Base-by-base conservation (phyloP, 768 basidiomycete species). In the Suillus paluster region DNA sequence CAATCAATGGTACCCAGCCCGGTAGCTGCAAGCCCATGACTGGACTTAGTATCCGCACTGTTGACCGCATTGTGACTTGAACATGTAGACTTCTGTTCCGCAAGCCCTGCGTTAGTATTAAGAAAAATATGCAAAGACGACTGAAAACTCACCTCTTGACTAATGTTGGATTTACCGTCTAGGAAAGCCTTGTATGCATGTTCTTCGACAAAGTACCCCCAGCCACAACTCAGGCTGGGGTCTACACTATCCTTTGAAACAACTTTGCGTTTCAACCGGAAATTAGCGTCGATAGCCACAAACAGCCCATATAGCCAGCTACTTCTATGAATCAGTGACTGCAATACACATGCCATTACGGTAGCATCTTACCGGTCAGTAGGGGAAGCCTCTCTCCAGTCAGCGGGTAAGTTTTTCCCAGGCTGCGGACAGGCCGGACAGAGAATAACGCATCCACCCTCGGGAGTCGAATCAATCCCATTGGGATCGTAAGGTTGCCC, bases 211-310 rank as follows among this genome's bases (percentile, higher is more conserved):
- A 75, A 64, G 57, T 73, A 77, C 2, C 72, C 65, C 49, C 60
- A 68, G 0, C 74, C 72, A 10, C 3, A 1, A 36, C 68, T 72
- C 1, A 77, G 64, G 8, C 67, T 63, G 9, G 75, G 75, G 61
- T 77, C 73, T 4, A 52, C 59, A 7, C 64, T 62, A 4, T 72
- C 66, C 10, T 33, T 71, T 17, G 73, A 75, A 0, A 69, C 67
- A 27, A 68, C 66, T 39, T 65, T 61, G 7, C 66, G 56, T 45
- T 74, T 74, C n/a, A 77, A 63, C 1, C 73, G 62, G 57, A 78
- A 78, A 59, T 77, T 77, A 0, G 74, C 72, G 58, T 77, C 74
- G 2, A 77, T 69, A 0, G 67, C 69, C 2, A 77, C 42, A 56
- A 74, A 73, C 9, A 66, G 41, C 1, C 41, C 42, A 54, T 72